Evolutionary conservation across 345 rosid genomes (phyloP).

Genomic region (Litchi chinensis): DNA sequence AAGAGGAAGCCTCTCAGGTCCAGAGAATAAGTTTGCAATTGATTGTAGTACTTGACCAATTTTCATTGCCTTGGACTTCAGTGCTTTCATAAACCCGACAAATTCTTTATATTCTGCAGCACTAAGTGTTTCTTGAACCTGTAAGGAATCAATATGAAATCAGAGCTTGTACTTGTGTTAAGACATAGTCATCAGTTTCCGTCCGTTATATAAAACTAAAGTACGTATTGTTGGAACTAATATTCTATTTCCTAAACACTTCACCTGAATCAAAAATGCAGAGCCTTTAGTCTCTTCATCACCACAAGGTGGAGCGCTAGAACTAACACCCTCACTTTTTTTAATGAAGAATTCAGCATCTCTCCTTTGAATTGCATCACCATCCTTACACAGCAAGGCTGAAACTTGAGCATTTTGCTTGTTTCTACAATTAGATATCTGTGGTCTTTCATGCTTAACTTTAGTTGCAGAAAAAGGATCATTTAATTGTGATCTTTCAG

Average conservation of each 20-base stretch:
- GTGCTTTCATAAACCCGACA: conserved; percentile 79
- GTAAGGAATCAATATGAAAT: conserved; percentile 14
- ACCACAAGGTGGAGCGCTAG: conserved; percentile 32
- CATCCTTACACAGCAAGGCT: conserved; percentile 30
- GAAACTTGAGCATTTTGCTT: conserved; percentile 38
- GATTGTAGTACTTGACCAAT: conserved; percentile 59
- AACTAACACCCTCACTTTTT: conserved; percentile 31
- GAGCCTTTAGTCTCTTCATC: conserved; percentile 73
- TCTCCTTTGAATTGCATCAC: conserved; percentile 21
- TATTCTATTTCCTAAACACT: not conserved
- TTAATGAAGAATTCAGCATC: conserved; percentile 19
- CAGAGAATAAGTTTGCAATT: conserved; percentile 67
- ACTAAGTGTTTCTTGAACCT: conserved; percentile 78
- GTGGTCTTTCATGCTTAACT: conserved; percentile 34
- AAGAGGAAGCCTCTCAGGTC: conserved; percentile 66
- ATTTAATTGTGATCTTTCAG: conserved; percentile 33
- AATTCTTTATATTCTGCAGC: conserved; percentile 79
- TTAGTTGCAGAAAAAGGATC: conserved; percentile 26
- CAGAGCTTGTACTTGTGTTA: not conserved
- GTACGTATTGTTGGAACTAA: not conserved
- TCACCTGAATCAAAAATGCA: conserved; percentile 74
- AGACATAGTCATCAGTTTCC: not conserved
- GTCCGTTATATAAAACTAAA: conserved; percentile 1
- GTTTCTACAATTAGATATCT: conserved; percentile 25
- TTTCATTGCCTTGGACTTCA: conserved; percentile 76